phyloP scores from a whole-genome alignment of 768 basidiomycete species.

The Coprinellus aureogranulatus region DNA sequence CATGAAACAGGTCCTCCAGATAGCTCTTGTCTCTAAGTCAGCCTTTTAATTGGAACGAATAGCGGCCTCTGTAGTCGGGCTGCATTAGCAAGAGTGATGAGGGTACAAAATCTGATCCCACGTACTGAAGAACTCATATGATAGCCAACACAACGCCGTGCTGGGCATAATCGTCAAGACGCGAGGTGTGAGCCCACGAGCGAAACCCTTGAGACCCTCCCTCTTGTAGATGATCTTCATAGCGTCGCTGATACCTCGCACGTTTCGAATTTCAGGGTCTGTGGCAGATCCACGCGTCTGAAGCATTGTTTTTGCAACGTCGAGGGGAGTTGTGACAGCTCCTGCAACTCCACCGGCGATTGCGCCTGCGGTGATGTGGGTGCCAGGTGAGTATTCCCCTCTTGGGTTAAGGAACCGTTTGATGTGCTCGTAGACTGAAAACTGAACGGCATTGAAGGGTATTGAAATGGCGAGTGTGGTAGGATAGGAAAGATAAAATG shows the following conservation, averaged over 20 bases:
- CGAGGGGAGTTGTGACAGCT: conserved; percentile 92
- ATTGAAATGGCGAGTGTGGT: conserved; percentile 96
- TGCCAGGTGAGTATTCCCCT: conserved; percentile 85
- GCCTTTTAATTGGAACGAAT: conserved; percentile 48
- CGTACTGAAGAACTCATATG: conserved; percentile 98
- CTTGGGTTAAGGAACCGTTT: conserved; percentile 84
- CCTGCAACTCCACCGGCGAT: conserved; percentile 92
- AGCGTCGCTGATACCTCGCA: conserved; percentile 83
- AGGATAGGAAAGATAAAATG: conserved; percentile 98
- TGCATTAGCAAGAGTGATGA: conserved; percentile 9
- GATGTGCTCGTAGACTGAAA: conserved; percentile 91
- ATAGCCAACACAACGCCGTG: conserved; percentile 96
- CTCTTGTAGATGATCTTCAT: conserved; percentile 82
- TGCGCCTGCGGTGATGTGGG: conserved; percentile 90
- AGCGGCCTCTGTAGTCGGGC: conserved; percentile 50
- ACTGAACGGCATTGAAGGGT: conserved; percentile 98
- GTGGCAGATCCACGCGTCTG: conserved; percentile 92
- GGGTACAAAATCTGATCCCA: conserved; percentile 18
- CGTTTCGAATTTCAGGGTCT: conserved; percentile 81
- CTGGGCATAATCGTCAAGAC: conserved; percentile 95
- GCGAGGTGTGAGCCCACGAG: conserved; percentile 84
- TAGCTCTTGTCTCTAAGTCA: conserved; percentile 21
- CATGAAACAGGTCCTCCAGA: too few species aligned
- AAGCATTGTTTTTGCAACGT: conserved; percentile 95
- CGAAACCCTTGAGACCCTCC: conserved; percentile 84